These are phyloP conservation scores for Leccinum arenicola DNA, from an alignment of 768 basidiomycete genomes.

Conservation along the genomic window DNA sequence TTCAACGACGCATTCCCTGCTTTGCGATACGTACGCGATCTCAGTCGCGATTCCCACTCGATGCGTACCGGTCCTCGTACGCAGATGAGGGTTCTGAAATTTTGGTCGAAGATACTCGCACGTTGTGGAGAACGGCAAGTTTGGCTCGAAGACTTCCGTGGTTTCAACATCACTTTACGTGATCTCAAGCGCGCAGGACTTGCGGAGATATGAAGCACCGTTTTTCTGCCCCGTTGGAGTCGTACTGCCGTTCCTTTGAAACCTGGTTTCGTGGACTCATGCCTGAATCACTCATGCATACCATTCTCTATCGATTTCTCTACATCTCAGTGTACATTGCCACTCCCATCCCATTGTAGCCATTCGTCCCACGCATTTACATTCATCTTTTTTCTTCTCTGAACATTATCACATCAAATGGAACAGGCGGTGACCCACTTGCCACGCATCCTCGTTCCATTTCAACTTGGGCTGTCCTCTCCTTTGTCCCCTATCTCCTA, in stretches of 20 bases:
- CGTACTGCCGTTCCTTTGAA: not conserved
- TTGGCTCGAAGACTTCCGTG: constrained; percentile 63
- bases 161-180: constrained; percentile 53
- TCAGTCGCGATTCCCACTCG: constrained; percentile 55
- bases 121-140: constrained; percentile 54
- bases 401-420: constrained; percentile 1
- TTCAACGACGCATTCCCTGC: constrained; percentile 58
- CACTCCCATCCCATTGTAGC: constrained; percentile 30
- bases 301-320: constrained; percentile 9
- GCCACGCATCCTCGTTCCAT: constrained; percentile 4
- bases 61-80: constrained; percentile 43
- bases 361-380: constrained; percentile 26
- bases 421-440: constrained; percentile 1
- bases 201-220: constrained; percentile 7
- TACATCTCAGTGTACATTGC: constrained; percentile 31
- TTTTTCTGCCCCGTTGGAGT: not conserved
- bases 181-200: constrained; percentile 38
- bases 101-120: constrained; percentile 50
- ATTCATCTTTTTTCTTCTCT: constrained; percentile 5
- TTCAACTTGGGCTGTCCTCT: constrained; percentile 15
- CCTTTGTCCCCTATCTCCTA: constrained; percentile 3
- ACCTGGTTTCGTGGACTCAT: constrained; percentile 6
- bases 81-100: constrained; percentile 37
- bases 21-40: constrained; percentile 59
- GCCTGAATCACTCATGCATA: constrained; percentile 19